Percentiles rank a stretch among this genome's conserved stretches.
These are phyloP conservation scores for Aspergillus calidoustus DNA, from an alignment of 2,329 filamentous ascomycete species.

Conservation along the genomic window DNA sequence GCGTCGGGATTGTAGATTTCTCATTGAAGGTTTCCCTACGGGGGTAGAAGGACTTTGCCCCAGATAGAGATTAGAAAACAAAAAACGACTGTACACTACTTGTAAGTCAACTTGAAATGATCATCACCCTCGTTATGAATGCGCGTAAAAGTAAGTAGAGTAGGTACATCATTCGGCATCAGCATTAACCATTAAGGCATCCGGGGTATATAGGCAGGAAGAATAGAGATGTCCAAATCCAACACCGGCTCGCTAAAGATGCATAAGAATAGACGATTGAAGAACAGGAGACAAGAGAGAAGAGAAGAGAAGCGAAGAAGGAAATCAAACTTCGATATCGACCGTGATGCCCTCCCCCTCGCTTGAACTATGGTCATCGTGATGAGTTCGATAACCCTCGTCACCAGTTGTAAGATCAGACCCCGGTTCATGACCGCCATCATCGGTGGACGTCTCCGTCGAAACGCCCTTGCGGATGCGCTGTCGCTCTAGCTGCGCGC, in stretches of 20 bases:
- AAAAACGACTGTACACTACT: not conserved
- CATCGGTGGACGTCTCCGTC: slow-evolving; percentile 26
- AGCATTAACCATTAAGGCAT: slow-evolving; percentile 3
- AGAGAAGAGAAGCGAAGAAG: not conserved
- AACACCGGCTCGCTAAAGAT: slow-evolving; percentile 4
- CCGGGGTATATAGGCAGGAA: slow-evolving; percentile 13
- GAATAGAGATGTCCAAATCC: slow-evolving; percentile 1
- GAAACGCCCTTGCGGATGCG: slow-evolving; percentile 45
- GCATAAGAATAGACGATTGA: slow-evolving; percentile 10
- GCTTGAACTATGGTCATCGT: slow-evolving; percentile 41
- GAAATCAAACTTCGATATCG: slow-evolving; percentile 41
- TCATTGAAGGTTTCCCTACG: slow-evolving; percentile 77
- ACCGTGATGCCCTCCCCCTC: slow-evolving; percentile 44
- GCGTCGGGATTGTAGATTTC: slow-evolving; percentile 91
- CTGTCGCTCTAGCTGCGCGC: slow-evolving; percentile 66
- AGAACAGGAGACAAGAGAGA: not conserved
- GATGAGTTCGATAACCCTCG: slow-evolving; percentile 20
- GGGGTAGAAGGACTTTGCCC: slow-evolving; percentile 18
- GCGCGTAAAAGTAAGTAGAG: not conserved
- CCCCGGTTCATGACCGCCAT: slow-evolving; percentile 21
- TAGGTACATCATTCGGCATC: not conserved
- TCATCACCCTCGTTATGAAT: not conserved
- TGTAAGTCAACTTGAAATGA: not conserved
- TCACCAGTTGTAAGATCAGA: slow-evolving; percentile 16
- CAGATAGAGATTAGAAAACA: not conserved